Conservation (phyloP, 1,284 basidiomycete genomes). For the Puccinia novopanici region DNA sequence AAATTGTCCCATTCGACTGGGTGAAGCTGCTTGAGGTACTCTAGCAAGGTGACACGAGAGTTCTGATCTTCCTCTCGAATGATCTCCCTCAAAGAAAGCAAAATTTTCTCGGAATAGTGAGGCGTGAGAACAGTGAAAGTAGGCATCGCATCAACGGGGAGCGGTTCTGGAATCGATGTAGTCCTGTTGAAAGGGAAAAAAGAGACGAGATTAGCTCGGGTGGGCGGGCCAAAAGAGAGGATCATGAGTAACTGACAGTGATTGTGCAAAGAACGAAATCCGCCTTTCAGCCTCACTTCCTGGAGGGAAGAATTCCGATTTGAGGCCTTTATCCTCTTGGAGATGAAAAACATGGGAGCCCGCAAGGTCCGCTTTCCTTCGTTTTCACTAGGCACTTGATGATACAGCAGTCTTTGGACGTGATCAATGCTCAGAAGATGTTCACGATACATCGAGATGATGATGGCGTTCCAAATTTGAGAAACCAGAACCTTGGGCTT, state of each 20-base stretch:
- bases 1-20: conserved; percentile 99
- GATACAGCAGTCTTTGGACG: conserved; percentile 64
- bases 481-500: conserved; percentile 97
- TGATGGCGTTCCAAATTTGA: conserved; percentile 96
- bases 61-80: conserved; percentile 95
- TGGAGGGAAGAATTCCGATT: conserved; percentile 87
- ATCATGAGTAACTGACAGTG: conserved; percentile 62
- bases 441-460: conserved; percentile 99
- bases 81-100: conserved; percentile 88
- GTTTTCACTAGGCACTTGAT: conserved; percentile 80
- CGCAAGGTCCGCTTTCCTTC: conserved; percentile 83
- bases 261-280: conserved; percentile 95
- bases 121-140: conserved; percentile 94
- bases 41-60: conserved; percentile 87
- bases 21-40: conserved; percentile 97
- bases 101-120: conserved; percentile 94
- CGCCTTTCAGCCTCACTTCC: conserved; percentile 90
- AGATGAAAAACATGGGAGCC: conserved; percentile 91
- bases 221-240: not conserved
- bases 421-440: conserved; percentile 67
- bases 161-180: conserved; percentile 80
- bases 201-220: conserved; percentile 63
- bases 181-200: conserved; percentile 73
- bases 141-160: conserved; percentile 93
- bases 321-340: conserved; percentile 80